These are phyloP conservation scores for Clarireedia sp. DNA, from an alignment of 2,329 filamentous ascomycete genomes.

Conservation along the genomic window DNA sequence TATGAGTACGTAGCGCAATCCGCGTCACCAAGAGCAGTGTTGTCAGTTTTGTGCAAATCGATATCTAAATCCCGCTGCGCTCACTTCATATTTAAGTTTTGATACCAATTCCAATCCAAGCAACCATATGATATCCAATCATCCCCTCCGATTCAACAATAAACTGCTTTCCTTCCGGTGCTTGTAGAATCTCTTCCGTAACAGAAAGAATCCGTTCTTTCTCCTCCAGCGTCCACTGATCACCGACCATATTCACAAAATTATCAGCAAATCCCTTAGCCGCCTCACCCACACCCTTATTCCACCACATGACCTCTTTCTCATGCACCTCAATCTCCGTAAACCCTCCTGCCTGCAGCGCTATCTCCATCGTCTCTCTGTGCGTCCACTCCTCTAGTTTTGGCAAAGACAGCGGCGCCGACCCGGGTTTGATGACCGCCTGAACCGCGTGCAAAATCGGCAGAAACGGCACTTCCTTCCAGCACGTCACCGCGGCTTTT, in stretches of 20 bases:
- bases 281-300: not conserved
- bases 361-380: not conserved
- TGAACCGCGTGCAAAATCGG: not conserved
- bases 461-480: not conserved
- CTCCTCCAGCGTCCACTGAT: not conserved
- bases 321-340: not conserved
- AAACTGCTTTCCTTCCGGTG: not conserved
- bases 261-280: not conserved
- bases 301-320: not conserved
- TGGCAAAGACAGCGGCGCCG: not conserved
- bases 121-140: not conserved
- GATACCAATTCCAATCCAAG: not conserved
- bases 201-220: not conserved
- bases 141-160: not conserved
- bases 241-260: not conserved
- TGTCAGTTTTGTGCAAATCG: not conserved
- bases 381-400: not conserved
- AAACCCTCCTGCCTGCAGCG: not conserved
- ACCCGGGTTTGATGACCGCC: not conserved
- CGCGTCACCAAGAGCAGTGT: too few relatives aligned
- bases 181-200: not conserved
- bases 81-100: not conserved
- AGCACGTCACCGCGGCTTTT: slow-evolving; percentile 35
- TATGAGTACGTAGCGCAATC: too few relatives aligned
- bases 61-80: not conserved